Evolutionary conservation across 768 basidiomycete genomes (phyloP), one percentile per base, ranked within the genome.

Genomic region (Mycena polygramma): DNA sequence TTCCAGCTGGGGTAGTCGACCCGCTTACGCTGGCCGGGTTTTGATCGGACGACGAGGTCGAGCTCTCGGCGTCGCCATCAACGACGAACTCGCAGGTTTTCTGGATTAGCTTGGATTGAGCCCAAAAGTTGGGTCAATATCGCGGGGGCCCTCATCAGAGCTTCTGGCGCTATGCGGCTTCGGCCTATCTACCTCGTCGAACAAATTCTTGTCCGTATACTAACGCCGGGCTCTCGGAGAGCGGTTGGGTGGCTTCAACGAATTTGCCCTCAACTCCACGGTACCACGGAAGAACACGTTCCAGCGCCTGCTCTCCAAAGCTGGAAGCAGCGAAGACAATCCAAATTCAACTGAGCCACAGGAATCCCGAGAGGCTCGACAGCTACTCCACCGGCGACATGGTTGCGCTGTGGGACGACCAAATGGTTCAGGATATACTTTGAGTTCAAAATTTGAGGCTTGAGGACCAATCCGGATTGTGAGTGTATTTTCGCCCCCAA

Each of bases 131-230:
- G n/a, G n/a, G n/a, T n/a, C n/a, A n/a, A n/a, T n/a, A n/a, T n/a
- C n/a, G n/a, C n/a, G n/a, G n/a, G n/a, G n/a, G n/a, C n/a, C n/a
- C n/a, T n/a, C n/a, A n/a, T n/a, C 82, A 1, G 83, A 84, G 17
- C 80, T 81, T 48, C 77, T 81, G 46, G 83, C 83, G 51, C 80
- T 89, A 81, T 85, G 81, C 85, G 86, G 19, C 82, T 89, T 15
- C 80, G 80, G 1, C 87, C 89, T 0, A 84, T 89, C 46, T 79
- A 78, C 19, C 87, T 85, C 68, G 83, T 89, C 2, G 89, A 89
- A 67, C 81, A 83, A 6, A 81, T 84, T 13, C 79, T 89, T 53
- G 75, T 87, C 49, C 83, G 84, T 22, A 86, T 77, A 70, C 79
- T 89, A 10, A 81, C 83, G 0, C 87, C 85, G 19, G 65, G 71